A percentile compares a stretch with the other conserved stretches of the same genome.
phyloP scores from a whole-genome alignment of 1,284 basidiomycete species.

The Neolentinus lepideus region DNA sequence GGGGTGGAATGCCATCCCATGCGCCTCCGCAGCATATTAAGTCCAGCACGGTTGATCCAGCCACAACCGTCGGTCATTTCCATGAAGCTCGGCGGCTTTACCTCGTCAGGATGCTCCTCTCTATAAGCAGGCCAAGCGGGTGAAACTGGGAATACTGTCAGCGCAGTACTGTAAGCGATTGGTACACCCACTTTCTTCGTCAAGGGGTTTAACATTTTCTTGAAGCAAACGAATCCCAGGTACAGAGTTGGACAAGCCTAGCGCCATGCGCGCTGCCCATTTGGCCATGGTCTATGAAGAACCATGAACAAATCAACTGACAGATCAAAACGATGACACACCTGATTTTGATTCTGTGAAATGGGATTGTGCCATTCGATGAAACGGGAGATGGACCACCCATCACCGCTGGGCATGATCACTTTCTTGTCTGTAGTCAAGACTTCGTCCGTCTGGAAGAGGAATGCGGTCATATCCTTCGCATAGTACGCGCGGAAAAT shows the following conservation, averaged over 20 bases:
- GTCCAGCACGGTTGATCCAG: conserved; percentile 23
- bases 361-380: conserved; percentile 28
- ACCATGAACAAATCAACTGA: conserved; percentile 3
- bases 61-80: conserved; percentile 42
- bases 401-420: neutral
- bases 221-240: conserved; percentile 25
- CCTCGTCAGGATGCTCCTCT: conserved; percentile 4
- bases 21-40: conserved; percentile 19
- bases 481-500: conserved; percentile 33
- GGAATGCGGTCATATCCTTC: conserved; percentile 27
- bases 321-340: conserved; percentile 7
- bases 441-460: conserved; percentile 28
- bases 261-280: conserved; percentile 30
- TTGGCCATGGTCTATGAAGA: conserved; percentile 28
- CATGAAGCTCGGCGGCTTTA: conserved; percentile 24
- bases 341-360: conserved; percentile 24
- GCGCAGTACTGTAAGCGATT: neutral
- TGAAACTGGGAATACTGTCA: conserved; percentile 10
- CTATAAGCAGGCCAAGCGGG: conserved; percentile 8
- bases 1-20: conserved; percentile 24
- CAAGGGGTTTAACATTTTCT: conserved; percentile 12
- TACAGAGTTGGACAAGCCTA: conserved; percentile 32
- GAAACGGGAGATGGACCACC: conserved; percentile 20
- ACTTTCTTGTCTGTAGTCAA: conserved; percentile 5
- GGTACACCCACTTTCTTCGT: neutral